These are phyloP conservation scores for Musa balbisiana DNA, from an alignment of 202 grass and related monocot genomes.

Conservation along the genomic window DNA sequence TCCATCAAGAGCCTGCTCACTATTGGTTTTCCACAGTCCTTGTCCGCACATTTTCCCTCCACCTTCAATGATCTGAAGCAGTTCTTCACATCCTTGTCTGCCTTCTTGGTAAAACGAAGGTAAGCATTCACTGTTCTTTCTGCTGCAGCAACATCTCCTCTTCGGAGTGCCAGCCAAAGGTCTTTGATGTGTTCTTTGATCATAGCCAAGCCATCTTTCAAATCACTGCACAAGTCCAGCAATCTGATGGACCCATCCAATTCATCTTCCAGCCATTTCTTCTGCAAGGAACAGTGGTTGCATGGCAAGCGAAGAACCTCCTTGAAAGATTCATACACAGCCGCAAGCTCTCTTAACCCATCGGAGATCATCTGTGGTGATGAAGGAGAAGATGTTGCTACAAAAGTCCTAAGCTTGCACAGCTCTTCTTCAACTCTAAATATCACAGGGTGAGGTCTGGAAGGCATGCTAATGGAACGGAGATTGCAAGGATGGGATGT, in stretches of 20 bases:
- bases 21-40: slow-evolving; percentile 8
- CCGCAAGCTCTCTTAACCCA: slow-evolving; percentile 33
- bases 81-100: slow-evolving; percentile 42
- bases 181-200: slow-evolving; percentile 36
- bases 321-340: slow-evolving; percentile 31
- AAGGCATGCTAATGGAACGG: slow-evolving; percentile 41
- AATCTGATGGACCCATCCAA: slow-evolving; percentile 49
- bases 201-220: slow-evolving; percentile 35
- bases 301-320: slow-evolving; percentile 31
- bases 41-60: background rate
- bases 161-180: slow-evolving; percentile 29
- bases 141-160: slow-evolving; percentile 10
- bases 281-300: slow-evolving; percentile 21
- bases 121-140: slow-evolving; percentile 28
- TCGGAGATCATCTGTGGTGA: slow-evolving; percentile 12
- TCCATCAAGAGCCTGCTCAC: slow-evolving; percentile 7
- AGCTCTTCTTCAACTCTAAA: slow-evolving; percentile 21
- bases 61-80: background rate
- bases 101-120: slow-evolving; percentile 34
- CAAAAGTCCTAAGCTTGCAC: slow-evolving; percentile 12
- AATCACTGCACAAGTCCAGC: slow-evolving; percentile 39
- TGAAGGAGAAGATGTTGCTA: slow-evolving; percentile 12
- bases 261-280: slow-evolving; percentile 42
- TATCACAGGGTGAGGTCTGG: slow-evolving; percentile 21
- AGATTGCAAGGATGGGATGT: slow-evolving; percentile 15